A percentile compares a stretch with the other conserved stretches of the same genome.
These are phyloP conservation scores for Rosa rugosa DNA, from an alignment of 306 rosid species.

Conservation along the genomic window DNA sequence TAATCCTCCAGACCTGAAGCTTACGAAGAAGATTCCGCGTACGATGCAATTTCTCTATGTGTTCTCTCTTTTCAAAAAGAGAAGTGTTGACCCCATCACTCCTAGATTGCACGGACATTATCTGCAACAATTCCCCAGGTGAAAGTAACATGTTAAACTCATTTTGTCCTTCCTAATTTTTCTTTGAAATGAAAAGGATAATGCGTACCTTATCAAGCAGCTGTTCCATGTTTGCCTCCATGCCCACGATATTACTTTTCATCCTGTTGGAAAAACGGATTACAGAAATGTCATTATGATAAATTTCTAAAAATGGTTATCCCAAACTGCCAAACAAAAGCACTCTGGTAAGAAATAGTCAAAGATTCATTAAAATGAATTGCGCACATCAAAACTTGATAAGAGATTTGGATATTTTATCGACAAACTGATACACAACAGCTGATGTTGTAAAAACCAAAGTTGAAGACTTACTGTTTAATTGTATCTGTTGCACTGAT, in stretches of 20 bases:
- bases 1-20: conserved; percentile 62
- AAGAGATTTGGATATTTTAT: background rate
- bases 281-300: background rate
- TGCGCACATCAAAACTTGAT: background rate
- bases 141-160: conserved; percentile 10
- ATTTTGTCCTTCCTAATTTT: background rate
- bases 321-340: background rate
- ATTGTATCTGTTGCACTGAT: conserved; percentile 90
- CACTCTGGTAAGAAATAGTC: background rate
- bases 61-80: conserved; percentile 83
- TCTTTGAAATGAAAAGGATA: background rate
- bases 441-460: background rate
- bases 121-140: conserved; percentile 48
- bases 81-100: conserved; percentile 84
- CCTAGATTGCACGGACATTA: conserved; percentile 89
- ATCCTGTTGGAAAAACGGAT: conserved; percentile 51
- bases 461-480: conserved; percentile 48
- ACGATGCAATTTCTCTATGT: conserved; percentile 77
- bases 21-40: conserved; percentile 90
- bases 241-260: conserved; percentile 90
- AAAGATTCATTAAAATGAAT: background rate
- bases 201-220: conserved; percentile 73
- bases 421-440: background rate
- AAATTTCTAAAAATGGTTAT: background rate
- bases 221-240: conserved; percentile 90